phyloP scores from a whole-genome alignment of 345 rosid species.

The Arabis alpina region DNA sequence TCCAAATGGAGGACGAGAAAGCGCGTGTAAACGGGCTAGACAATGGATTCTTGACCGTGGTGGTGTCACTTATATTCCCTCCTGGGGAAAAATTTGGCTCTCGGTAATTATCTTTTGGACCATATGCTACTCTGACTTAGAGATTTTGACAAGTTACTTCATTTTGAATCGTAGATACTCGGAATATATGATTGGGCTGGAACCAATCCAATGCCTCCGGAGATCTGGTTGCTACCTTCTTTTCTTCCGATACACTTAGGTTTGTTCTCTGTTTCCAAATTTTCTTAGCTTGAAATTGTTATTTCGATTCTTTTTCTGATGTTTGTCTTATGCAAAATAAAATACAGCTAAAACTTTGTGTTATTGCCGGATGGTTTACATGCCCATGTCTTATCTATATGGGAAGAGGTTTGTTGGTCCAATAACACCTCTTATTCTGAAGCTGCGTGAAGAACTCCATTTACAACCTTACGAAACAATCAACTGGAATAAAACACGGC shows the following conservation, averaged over 20 bases:
- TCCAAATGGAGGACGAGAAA: conserved; percentile 44
- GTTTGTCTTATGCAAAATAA: not conserved
- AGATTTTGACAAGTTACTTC: no score
- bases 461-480: conserved; percentile 50
- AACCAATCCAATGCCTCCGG: conserved; percentile 70
- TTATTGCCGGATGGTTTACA: conserved; percentile 57
- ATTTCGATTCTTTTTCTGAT: not conserved
- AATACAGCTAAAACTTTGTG: conserved; percentile 59
- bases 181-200: conserved; percentile 86
- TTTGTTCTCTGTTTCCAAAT: conserved; percentile 7
- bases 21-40: conserved; percentile 52
- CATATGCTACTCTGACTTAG: no score
- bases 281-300: not conserved
- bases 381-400: conserved; percentile 68
- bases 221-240: conserved; percentile 71
- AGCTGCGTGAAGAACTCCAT: conserved; percentile 64
- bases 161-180: conserved; percentile 44
- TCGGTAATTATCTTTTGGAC: conserved; percentile 43
- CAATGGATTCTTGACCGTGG: conserved; percentile 68
- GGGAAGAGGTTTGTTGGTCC: conserved; percentile 65
- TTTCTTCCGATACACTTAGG: conserved; percentile 60
- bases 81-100: conserved; percentile 88
- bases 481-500: conserved; percentile 59
- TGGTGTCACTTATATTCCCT: conserved; percentile 64
- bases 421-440: conserved; percentile 44